Evolutionary conservation across 192 early-diverging fungal genomes (phyloP), one percentile per base, ranked within the genome.

Genomic region (Coemansia sp.): DNA sequence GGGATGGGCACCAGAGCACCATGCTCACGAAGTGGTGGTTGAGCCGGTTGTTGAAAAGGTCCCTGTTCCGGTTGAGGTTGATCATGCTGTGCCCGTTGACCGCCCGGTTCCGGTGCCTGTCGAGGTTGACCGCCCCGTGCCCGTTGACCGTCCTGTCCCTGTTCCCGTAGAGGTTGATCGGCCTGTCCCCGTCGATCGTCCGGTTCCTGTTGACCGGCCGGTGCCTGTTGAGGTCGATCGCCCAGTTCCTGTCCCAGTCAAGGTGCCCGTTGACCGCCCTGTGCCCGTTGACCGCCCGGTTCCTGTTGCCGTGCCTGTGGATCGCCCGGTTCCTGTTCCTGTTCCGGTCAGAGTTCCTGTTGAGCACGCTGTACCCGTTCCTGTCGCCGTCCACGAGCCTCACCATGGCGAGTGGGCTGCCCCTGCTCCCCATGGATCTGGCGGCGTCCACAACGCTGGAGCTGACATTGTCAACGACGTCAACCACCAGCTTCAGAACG

Each of bases 381-480:
- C 36, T 61, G 37, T 38, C 22, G 12, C 60, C 17, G 60, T 61
- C 0, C 60, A 38, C 60, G 60, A 43, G 60, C 37, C 60, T n/a
- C 37, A 58, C 32, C 56, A 58, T 28, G 35, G 22, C n/a, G 58
- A 53, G 51, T 53, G 51, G 51, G 12, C 8, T 20, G 51, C 51
- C 2, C 51, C 35, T 14, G 32, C 43, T 32, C 57, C 4, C 2
- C 48, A 53, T 36, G 43, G 18, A 38, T 7, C 2, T 20, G 57
- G 14, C 15, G 37, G 36, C 35, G 43, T 11, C n/a, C 67, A 3
- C 58, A 18, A 22, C 17, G n/a, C 48, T 0, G 67, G 67, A 0
- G 20, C 43, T 12, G 67, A 41, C 39, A 75, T 75, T 35, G 64
- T 75, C 52, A 37, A 64, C n/a, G 36, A 61, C 32, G 73, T 75